phyloP scores from a whole-genome alignment of 2,329 filamentous ascomycete species.

The Phialophora tarda region DNA sequence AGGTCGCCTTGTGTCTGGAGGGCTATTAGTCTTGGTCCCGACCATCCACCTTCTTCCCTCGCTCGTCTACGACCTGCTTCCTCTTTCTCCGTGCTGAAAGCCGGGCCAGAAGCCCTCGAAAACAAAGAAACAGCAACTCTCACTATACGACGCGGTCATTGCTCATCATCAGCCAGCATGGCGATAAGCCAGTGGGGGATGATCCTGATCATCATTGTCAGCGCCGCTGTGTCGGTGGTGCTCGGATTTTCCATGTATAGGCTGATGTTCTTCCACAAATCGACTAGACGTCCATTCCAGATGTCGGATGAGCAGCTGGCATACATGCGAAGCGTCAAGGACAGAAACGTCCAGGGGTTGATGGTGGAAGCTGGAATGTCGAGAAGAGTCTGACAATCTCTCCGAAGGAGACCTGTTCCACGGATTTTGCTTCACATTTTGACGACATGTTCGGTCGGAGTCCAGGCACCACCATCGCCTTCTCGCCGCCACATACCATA shows the following conservation, averaged over 20 bases:
- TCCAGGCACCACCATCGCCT: conserved; percentile 1
- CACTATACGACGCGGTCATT: neutral
- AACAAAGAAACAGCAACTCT: neutral
- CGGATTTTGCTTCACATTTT: neutral
- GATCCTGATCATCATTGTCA: conserved; percentile 10
- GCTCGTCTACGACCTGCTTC: neutral
- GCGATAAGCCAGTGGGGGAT: neutral
- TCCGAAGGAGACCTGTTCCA: neutral
- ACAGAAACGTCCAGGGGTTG: neutral
- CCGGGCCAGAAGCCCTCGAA: no score
- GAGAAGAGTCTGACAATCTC: neutral
- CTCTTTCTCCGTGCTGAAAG: neutral
- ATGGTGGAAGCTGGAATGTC: conserved; percentile 1
- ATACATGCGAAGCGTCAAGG: conserved; percentile 6
- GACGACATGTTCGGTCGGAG: conserved; percentile 2
- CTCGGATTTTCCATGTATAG: conserved; percentile 2
- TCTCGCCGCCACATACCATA: conserved; percentile 19
- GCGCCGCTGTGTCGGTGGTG: conserved; percentile 11
- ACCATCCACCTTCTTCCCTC: neutral
- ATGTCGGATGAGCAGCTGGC: conserved; percentile 3
- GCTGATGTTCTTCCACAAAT: neutral
- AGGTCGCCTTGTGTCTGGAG: neutral
- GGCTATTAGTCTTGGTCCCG: neutral
- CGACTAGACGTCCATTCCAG: neutral
- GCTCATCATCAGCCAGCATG: neutral